Base-by-base conservation (phyloP, 306 rosid genomes). In the Purshia tridentata region DNA sequence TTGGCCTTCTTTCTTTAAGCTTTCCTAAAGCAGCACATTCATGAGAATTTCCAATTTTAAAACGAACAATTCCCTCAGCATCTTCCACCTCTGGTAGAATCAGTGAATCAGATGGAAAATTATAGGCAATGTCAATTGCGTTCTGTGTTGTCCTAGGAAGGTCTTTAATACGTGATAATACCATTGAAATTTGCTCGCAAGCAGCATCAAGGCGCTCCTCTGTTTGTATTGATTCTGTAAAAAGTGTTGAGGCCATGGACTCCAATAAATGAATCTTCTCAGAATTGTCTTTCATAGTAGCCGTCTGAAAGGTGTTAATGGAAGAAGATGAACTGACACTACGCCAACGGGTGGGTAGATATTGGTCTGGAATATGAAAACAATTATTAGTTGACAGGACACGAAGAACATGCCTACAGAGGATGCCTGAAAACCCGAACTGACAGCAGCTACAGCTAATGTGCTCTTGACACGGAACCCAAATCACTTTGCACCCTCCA, bases 301-400 rank as follows among this genome's bases (percentile, higher is more conserved):
- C 63, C 48, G 64, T 77, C 39, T 79, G 83, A 58, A 77, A 85
- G 74, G 80, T 71, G 73, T 77, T 84, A 45, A 82, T 61, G 41
- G 88, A 78, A 57, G 85, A 80, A 57, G 85, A 80, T n/a, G 72
- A 80, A 82, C 73, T 48, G 37, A 39, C 41, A 80, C 50, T 71
- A 18, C 83, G 82, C 97, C 97, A 92, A 4, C 97, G 91, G 58
- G 67, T 15, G 3, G 89, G 90, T 72, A 92, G 81, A 77, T 92
- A 92, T 57, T 77, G 90, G 54, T 86, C 86, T 10, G 96, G 97
- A 56, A 92, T 89, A 81, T 83, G 96, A 79, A 92, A 92, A 75
- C 90, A 92, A 85, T 92, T 92, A 79, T 84, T 89, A 54, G 72
- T 89, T 15, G 97, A 87, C 86, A 92, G 78, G 83, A 92, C 93